Evolutionary conservation across 1,284 basidiomycete genomes (phyloP).

Genomic region (Microbotryum scabiosae): DNA sequence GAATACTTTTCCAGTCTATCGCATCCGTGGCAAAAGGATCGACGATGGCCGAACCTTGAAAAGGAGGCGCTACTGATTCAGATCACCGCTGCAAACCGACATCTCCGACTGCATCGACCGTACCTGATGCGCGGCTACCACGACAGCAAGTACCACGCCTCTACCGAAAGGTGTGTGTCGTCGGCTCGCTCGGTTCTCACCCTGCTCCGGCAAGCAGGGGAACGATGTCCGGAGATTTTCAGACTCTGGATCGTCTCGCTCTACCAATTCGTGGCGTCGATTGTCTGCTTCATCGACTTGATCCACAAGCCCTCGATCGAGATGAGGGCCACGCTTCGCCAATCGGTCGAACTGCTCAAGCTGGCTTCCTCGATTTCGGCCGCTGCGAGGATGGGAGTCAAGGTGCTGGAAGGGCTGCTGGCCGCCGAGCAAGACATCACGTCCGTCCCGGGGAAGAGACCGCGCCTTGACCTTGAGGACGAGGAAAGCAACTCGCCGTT

Average conservation of each 20-base stretch:
- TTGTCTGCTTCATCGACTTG: too few species aligned
- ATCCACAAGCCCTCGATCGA: too few species aligned
- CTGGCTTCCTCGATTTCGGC: too few species aligned
- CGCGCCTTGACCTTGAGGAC: too few species aligned
- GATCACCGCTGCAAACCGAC: conserved; percentile 36
- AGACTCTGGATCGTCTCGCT: conserved; percentile 33
- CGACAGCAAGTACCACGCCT: conserved; percentile 29
- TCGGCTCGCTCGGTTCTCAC: conserved; percentile 19
- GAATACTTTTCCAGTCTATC: conserved; percentile 12
- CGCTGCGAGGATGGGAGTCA: too few species aligned
- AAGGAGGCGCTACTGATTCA: conserved; percentile 36
- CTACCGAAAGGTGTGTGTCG: conserved; percentile 26
- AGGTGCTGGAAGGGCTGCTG: too few species aligned
- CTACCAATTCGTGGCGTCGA: too few species aligned
- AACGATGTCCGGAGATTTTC: conserved; percentile 30
- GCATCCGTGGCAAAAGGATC: not conserved
- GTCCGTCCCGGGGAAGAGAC: too few species aligned
- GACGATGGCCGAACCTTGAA: conserved; percentile 7
- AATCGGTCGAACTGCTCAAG: too few species aligned
- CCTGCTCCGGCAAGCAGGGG: conserved; percentile 26
- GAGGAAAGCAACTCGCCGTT: too few species aligned
- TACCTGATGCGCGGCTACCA: conserved; percentile 34
- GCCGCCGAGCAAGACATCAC: too few species aligned
- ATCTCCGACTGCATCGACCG: conserved; percentile 36
- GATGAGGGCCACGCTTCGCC: too few species aligned